These are phyloP conservation scores for Coemansia biformis DNA, from an alignment of 192 early-diverging fungal genomes.

Conservation along the genomic window DNA sequence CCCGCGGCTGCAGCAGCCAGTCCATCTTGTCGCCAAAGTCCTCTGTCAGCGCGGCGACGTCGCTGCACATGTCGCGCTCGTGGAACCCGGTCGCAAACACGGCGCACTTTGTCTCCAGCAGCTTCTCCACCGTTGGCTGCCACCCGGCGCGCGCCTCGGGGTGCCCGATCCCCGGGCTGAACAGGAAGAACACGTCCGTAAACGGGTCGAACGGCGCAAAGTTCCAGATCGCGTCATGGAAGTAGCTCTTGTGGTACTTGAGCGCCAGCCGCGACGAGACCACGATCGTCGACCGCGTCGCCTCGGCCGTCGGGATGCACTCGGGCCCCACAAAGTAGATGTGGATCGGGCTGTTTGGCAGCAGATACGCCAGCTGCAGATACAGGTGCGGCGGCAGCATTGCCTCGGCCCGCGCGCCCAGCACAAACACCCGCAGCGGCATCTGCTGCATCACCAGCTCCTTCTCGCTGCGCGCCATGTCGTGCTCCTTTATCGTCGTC, in stretches of 20 bases:
- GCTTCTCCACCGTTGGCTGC: constrained; percentile 60
- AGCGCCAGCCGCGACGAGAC: constrained; percentile 58
- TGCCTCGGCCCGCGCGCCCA: constrained; percentile 70
- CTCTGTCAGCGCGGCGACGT: constrained; percentile 56
- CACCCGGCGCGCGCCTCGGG: constrained; percentile 56
- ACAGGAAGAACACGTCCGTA: constrained; percentile 71
- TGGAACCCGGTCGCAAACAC: constrained; percentile 76
- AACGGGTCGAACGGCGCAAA: constrained; percentile 72
- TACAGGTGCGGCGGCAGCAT: constrained; percentile 72
- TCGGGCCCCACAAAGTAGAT: constrained; percentile 79
- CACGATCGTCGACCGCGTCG: constrained; percentile 46
- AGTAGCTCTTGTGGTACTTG: constrained; percentile 61
- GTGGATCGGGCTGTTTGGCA: constrained; percentile 67
- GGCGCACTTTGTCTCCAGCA: constrained; percentile 71
- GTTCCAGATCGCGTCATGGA: constrained; percentile 56
- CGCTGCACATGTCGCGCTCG: constrained; percentile 58
- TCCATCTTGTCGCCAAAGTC: constrained; percentile 59
- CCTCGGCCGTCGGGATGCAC: constrained; percentile 54
- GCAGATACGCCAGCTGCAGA: constrained; percentile 64
- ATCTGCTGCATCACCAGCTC: constrained; percentile 52
- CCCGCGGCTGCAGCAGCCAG: constrained; percentile 65
- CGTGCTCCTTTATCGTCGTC: constrained; percentile 51
- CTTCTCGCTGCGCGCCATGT: constrained; percentile 49
- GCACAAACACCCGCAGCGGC: constrained; percentile 62
- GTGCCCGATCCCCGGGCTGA: constrained; percentile 70